Evolutionary conservation across 1,139 yeast species (phyloP).

Genomic region (Yamadazyma songkhlaensis): DNA sequence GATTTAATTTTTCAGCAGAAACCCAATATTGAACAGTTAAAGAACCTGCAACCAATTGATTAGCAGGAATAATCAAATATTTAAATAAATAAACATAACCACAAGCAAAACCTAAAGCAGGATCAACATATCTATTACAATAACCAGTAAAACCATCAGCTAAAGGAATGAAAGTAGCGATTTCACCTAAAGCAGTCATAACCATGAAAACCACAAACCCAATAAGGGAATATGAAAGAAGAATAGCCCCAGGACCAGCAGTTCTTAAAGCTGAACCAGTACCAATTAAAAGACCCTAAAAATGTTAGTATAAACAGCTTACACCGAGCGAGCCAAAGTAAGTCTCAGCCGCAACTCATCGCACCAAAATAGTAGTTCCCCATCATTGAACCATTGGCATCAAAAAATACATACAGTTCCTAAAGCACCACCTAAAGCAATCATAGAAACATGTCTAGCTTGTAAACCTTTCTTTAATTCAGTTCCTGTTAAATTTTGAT

Average conservation of each 20-base stretch:
- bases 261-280: conserved; percentile 60
- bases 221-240: conserved; percentile 58
- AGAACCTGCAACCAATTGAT: conserved; percentile 59
- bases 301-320: conserved; percentile 8
- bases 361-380: too few relatives aligned
- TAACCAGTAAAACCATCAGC: conserved; percentile 72
- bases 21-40: conserved; percentile 65
- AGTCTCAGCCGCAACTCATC: not conserved
- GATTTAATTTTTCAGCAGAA: conserved; percentile 40
- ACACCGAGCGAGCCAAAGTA: not conserved
- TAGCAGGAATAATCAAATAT: conserved; percentile 65
- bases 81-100: conserved; percentile 61
- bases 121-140: conserved; percentile 65
- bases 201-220: conserved; percentile 67
- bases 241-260: conserved; percentile 70
- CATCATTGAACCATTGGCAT: too few relatives aligned
- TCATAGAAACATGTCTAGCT: conserved; percentile 74
- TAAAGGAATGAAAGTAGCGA: conserved; percentile 69
- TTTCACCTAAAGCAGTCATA: conserved; percentile 71
- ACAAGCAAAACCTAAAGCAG: conserved; percentile 72
- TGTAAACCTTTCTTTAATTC: conserved; percentile 58
- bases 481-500: conserved; percentile 44
- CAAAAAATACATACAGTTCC: conserved; percentile 71
- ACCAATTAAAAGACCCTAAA: conserved; percentile 66
- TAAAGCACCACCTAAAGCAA: conserved; percentile 54